Evolutionary conservation across 1,284 basidiomycete genomes (phyloP).

Genomic region (Moesziomyces sp.): DNA sequence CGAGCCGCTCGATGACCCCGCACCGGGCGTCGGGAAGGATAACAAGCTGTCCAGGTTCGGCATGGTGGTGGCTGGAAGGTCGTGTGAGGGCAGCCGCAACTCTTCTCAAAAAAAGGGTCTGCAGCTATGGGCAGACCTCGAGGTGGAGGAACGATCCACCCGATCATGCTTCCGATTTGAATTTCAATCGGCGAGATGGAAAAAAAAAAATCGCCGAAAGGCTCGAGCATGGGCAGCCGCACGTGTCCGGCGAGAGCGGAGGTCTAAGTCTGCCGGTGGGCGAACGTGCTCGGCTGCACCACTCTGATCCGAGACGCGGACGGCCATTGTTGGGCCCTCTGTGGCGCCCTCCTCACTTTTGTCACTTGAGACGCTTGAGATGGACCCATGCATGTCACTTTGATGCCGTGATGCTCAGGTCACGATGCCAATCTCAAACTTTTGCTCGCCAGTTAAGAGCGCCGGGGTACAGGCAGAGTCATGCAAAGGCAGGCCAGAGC

Average conservation of each 20-base stretch:
- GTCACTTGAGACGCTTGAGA: too few relatives aligned
- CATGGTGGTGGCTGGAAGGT: conserved; percentile 8
- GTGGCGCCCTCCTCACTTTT: too few relatives aligned
- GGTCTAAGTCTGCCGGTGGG: neutral
- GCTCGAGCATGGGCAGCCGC: neutral
- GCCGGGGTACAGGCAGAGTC: too few relatives aligned
- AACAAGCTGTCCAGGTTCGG: conserved; percentile 44
- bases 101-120: neutral
- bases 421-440: neutral
- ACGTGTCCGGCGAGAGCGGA: neutral
- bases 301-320: neutral
- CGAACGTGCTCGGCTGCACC: neutral
- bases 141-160: neutral
- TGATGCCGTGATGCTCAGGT: neutral
- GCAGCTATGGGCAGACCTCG: neutral
- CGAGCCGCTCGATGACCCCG: conserved; percentile 14
- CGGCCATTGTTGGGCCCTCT: too few relatives aligned
- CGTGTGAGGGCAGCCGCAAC: neutral
- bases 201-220: neutral
- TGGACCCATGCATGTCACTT: too few relatives aligned
- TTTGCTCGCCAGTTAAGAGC: neutral
- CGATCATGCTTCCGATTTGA: neutral
- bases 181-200: too few relatives aligned
- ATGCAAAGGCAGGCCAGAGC: too few relatives aligned
- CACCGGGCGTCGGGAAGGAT: conserved; percentile 25